Percentiles rank a stretch among this genome's conserved stretches.
phyloP scores from a whole-genome alignment of 2,329 filamentous ascomycete species.

The Alternaria tenuissima region DNA sequence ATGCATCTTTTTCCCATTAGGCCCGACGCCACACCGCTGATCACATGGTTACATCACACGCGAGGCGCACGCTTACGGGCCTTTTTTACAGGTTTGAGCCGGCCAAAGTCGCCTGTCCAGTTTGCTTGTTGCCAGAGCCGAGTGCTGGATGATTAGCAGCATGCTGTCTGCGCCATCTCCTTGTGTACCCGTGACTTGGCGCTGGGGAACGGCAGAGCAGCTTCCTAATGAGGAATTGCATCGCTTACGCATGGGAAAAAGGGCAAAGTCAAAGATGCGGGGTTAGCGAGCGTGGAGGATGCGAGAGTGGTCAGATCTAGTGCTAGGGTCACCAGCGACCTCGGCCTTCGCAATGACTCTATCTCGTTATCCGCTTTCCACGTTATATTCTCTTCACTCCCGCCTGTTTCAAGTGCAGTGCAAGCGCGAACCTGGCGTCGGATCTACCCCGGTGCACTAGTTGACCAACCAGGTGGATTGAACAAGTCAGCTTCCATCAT shows the following conservation, averaged over 20 bases:
- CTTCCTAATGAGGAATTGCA: slow-evolving; percentile 23
- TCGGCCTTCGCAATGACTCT: slow-evolving; percentile 21
- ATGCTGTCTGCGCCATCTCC: background rate
- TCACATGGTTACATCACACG: slow-evolving; percentile 19
- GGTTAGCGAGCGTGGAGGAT: slow-evolving; percentile 26
- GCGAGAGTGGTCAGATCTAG: slow-evolving; percentile 14
- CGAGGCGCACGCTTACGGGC: slow-evolving; percentile 13
- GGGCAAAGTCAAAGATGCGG: slow-evolving; percentile 26
- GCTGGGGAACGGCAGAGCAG: slow-evolving; percentile 17
- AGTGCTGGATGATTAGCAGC: background rate
- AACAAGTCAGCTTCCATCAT: slow-evolving; percentile 25
- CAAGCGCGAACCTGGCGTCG: slow-evolving; percentile 5
- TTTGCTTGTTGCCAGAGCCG: background rate
- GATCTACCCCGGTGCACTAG: slow-evolving; percentile 11
- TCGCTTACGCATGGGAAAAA: slow-evolving; percentile 14
- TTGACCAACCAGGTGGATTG: background rate
- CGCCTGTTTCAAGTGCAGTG: slow-evolving; percentile 1
- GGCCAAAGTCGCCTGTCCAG: slow-evolving; percentile 13
- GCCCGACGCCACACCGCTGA: slow-evolving; percentile 32
- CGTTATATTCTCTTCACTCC: slow-evolving; percentile 8
- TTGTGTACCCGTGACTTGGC: slow-evolving; percentile 15
- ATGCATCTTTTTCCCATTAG: slow-evolving; percentile 23
- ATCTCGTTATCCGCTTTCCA: slow-evolving; percentile 1
- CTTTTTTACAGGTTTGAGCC: slow-evolving; percentile 5
- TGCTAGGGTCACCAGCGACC: slow-evolving; percentile 22